Evolutionary conservation across 2,329 filamentous ascomycete species (phyloP).

Genomic region (Fusarium kyushuense): DNA sequence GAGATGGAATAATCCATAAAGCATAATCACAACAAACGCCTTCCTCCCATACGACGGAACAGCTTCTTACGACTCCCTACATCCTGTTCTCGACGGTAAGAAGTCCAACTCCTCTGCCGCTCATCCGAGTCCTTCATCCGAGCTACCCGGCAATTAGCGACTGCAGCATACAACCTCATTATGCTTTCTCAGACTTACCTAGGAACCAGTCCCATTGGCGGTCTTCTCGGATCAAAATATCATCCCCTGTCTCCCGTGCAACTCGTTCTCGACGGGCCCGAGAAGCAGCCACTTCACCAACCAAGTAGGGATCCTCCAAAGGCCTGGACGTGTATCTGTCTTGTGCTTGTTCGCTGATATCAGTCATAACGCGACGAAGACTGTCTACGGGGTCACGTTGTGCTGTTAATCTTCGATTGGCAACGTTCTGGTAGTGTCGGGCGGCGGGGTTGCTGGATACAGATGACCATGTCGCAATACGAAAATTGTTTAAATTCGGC

Average conservation of each 20-base stretch:
- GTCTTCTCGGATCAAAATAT: constrained; percentile 68
- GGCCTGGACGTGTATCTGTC: constrained; percentile 56
- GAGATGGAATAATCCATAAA: constrained; percentile 4
- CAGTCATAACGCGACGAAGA: constrained; percentile 41
- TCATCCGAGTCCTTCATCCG: constrained; percentile 65
- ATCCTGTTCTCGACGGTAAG: constrained; percentile 54
- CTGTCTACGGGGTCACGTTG: constrained; percentile 53
- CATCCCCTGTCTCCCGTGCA: constrained; percentile 66
- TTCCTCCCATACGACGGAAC: constrained; percentile 56
- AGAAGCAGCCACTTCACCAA: constrained; percentile 73
- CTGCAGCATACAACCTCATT: background rate
- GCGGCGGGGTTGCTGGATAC: constrained; percentile 65
- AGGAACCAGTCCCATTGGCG: constrained; percentile 71
- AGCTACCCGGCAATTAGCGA: constrained; percentile 52
- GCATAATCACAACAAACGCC: constrained; percentile 43
- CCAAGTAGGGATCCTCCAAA: constrained; percentile 75
- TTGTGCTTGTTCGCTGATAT: constrained; percentile 34
- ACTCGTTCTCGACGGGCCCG: constrained; percentile 68
- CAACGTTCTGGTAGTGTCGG: constrained; percentile 73
- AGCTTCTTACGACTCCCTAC: constrained; percentile 53
- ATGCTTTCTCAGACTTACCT: constrained; percentile 56
- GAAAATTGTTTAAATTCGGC: constrained; percentile 65
- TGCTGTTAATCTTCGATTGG: constrained; percentile 68
- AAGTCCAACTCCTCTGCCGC: constrained; percentile 62
- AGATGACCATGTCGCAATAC: constrained; percentile 72